phyloP scores from a whole-genome alignment of 495 filamentous ascomycete species.

The Penicillium soppii region DNA sequence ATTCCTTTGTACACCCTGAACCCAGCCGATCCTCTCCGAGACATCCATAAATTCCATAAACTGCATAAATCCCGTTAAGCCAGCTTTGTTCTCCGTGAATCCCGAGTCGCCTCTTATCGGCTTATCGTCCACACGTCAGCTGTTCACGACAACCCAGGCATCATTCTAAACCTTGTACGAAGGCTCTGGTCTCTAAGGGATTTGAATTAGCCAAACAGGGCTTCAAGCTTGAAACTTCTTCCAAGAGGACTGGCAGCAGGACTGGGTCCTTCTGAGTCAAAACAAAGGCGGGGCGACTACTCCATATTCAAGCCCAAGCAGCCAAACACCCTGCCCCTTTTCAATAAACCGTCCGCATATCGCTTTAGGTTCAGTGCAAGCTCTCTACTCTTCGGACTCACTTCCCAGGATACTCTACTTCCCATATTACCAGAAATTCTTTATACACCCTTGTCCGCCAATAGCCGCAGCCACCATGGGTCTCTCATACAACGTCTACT shows the following conservation, averaged over 20 bases:
- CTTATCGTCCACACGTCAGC: conserved; percentile 11
- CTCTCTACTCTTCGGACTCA: conserved; percentile 8
- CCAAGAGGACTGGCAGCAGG: not conserved
- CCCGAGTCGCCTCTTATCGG: conserved; percentile 9
- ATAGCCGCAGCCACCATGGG: conserved; percentile 63
- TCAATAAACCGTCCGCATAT: conserved; percentile 5
- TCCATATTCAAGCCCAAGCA: conserved; percentile 4
- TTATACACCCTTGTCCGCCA: not conserved
- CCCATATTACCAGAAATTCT: conserved; percentile 1
- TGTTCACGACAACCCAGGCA: no score
- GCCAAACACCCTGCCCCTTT: conserved; percentile 2
- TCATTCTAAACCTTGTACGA: not conserved
- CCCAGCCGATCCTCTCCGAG: not conserved
- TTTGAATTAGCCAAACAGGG: not conserved
- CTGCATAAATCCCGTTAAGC: no score
- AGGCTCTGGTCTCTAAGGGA: not conserved
- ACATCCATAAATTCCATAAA: not conserved
- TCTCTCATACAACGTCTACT: conserved; percentile 92
- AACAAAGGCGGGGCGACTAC: conserved; percentile 8
- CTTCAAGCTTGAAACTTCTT: not conserved
- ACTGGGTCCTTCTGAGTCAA: conserved; percentile 1
- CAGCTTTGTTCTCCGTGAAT: not conserved
- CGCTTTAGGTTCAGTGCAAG: not conserved
- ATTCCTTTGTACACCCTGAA: not conserved
- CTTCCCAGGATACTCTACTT: not conserved